Evolutionary conservation across 768 basidiomycete genomes (phyloP).

Genomic region (Tephrocybe sp.): DNA sequence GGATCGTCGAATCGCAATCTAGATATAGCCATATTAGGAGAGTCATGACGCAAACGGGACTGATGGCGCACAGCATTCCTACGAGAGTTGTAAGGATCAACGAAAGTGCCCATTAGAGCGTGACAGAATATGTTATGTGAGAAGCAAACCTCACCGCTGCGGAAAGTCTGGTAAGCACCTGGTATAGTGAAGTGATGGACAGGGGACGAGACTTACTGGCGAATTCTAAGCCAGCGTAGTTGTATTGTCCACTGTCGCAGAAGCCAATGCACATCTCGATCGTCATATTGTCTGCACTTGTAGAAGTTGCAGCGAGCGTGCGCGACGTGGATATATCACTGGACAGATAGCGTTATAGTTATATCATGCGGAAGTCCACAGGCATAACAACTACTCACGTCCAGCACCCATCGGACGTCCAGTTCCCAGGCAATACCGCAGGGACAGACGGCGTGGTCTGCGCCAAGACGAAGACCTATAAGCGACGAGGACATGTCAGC

Average conservation of each 20-base stretch:
- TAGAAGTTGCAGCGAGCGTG: constrained; percentile 47
- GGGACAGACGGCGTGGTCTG: constrained; percentile 4
- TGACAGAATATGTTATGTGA: constrained; percentile 4
- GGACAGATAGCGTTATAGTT: too few species aligned
- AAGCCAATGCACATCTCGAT: constrained; percentile 43
- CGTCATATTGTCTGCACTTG: constrained; percentile 54
- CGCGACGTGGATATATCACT: constrained; percentile 44
- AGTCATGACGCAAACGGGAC: neutral
- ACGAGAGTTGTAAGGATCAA: neutral
- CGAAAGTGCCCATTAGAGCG: neutral
- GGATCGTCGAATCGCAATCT: constrained; percentile 64
- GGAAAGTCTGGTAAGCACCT: constrained; percentile 1
- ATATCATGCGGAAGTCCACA: too few species aligned
- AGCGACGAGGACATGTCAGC: neutral
- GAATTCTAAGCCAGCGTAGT: constrained; percentile 68
- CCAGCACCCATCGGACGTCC: constrained; percentile 8
- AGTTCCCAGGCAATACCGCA: constrained; percentile 5
- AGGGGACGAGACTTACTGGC: constrained; percentile 34
- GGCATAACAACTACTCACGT: constrained; percentile 9
- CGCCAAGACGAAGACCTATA: neutral
- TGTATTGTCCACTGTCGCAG: constrained; percentile 35
- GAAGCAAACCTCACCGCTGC: constrained; percentile 14
- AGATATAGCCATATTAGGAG: neutral
- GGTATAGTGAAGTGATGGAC: neutral
- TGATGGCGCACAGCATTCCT: constrained; percentile 42